Conservation (phyloP, 805 yeast species). For the Ogataea angusta region DNA sequence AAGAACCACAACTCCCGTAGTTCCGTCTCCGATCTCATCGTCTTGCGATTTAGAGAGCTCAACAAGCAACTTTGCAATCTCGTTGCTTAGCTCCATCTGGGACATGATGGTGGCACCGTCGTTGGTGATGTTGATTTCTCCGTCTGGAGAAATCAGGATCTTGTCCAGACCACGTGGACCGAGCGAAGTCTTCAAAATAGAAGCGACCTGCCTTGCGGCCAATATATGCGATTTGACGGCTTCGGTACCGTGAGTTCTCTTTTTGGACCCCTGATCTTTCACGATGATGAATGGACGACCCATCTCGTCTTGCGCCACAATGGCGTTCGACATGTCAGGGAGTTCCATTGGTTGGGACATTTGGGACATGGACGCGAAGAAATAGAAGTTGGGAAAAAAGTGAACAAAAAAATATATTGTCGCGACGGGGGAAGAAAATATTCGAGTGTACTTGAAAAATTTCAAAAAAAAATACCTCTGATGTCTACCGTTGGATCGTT, state of each 20-base stretch:
- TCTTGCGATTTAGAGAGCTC: slow-evolving; percentile 94
- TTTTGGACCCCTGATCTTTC: slow-evolving; percentile 59
- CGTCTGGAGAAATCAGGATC: slow-evolving; percentile 91
- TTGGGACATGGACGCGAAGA: slow-evolving; percentile 16
- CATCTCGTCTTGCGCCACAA: slow-evolving; percentile 98
- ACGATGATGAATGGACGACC: slow-evolving; percentile 98
- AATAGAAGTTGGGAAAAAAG: slow-evolving; percentile 11
- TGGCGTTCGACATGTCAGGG: slow-evolving; percentile 97
- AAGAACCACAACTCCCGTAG: slow-evolving; percentile 96
- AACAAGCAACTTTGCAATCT: slow-evolving; percentile 92
- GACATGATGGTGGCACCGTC: slow-evolving; percentile 97
- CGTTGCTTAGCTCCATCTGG: slow-evolving; percentile 94
- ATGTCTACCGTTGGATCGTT: slow-evolving; percentile 97
- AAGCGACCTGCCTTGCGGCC: slow-evolving; percentile 93
- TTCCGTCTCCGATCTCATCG: slow-evolving; percentile 98
- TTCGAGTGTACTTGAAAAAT: background rate
- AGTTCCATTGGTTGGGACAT: slow-evolving; percentile 38
- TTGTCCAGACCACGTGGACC: slow-evolving; percentile 99
- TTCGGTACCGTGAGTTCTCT: slow-evolving; percentile 71
- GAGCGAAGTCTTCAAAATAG: slow-evolving; percentile 84
- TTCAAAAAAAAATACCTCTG: slow-evolving; percentile 3
- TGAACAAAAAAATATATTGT: slow-evolving; percentile 4
- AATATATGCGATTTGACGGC: slow-evolving; percentile 85
- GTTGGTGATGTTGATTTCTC: slow-evolving; percentile 96
- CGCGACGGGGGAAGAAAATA: slow-evolving; percentile 2